phyloP scores from a whole-genome alignment of 1,284 basidiomycete genomes.

The Blastosporella zonata region DNA sequence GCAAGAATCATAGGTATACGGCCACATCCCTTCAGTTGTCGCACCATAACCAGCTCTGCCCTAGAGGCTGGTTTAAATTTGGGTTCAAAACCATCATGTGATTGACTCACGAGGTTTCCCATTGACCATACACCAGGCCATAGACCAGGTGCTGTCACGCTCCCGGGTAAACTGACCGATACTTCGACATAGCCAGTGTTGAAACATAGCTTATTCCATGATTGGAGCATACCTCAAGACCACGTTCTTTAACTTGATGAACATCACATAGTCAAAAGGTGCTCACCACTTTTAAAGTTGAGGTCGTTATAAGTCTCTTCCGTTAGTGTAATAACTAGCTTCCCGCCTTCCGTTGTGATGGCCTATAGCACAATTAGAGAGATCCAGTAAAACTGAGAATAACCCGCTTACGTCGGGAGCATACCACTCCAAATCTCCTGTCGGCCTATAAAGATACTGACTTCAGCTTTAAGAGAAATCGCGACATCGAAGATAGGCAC shows the following conservation, averaged over 20 bases:
- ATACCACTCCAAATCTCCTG: constrained; percentile 86
- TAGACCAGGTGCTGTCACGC: constrained; percentile 63
- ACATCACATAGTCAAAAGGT: constrained; percentile 9
- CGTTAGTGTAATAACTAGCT: constrained; percentile 73
- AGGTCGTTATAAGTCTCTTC: constrained; percentile 64
- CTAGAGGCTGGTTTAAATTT: constrained; percentile 25
- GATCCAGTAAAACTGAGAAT: constrained; percentile 2
- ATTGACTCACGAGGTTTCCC: constrained; percentile 64
- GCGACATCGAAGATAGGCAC: constrained; percentile 15
- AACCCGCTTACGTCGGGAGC: constrained; percentile 55
- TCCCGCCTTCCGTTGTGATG: constrained; percentile 67
- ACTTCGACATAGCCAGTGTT: constrained; percentile 89
- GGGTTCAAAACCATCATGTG: constrained; percentile 1
- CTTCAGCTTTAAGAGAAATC: neutral
- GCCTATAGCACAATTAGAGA: constrained; percentile 35
- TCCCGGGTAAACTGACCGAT: constrained; percentile 79
- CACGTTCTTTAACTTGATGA: constrained; percentile 1
- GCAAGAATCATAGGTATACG: constrained; percentile 81
- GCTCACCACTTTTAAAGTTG: constrained; percentile 74
- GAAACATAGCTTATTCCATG: constrained; percentile 95
- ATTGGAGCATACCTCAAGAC: constrained; percentile 62
- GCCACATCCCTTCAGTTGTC: constrained; percentile 67
- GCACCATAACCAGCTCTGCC: constrained; percentile 75
- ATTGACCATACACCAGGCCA: constrained; percentile 82
- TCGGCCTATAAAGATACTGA: constrained; percentile 56